These are phyloP conservation scores for Eucalyptus tenuipes DNA, from an alignment of 345 rosid species.

Conservation along the genomic window DNA sequence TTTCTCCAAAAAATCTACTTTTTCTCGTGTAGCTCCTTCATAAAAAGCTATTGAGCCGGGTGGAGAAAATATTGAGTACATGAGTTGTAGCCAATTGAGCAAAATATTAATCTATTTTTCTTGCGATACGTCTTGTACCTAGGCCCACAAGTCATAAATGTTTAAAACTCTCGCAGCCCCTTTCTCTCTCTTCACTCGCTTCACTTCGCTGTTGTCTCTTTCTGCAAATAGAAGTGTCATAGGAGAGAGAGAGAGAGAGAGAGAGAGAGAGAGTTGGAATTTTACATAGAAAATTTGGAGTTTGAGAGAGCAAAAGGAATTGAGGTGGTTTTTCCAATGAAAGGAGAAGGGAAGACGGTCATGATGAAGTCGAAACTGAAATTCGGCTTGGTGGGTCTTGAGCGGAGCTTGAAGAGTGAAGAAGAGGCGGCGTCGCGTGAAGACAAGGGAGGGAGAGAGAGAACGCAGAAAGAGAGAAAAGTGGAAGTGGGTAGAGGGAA, in stretches of 20 bases:
- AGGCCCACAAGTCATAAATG: neutral
- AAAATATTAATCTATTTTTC: too few species aligned
- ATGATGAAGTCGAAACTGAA: slow-evolving; percentile 63
- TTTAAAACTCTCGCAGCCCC: neutral
- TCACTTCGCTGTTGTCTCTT: neutral
- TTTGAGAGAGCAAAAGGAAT: neutral
- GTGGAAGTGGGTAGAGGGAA: too few species aligned
- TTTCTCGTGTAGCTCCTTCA: neutral
- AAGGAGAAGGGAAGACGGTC: slow-evolving; percentile 66
- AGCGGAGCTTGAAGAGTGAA: neutral
- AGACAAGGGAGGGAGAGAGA: too few species aligned
- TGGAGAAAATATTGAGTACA: too few species aligned
- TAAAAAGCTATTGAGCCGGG: neutral
- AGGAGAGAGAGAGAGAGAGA: neutral
- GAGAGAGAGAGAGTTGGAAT: neutral
- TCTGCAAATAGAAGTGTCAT: neutral
- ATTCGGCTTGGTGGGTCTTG: too few species aligned
- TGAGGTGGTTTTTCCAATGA: slow-evolving; percentile 1
- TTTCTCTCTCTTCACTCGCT: neutral
- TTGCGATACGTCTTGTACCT: neutral
- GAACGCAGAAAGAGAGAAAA: too few species aligned
- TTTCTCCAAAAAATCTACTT: neutral
- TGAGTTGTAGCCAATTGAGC: neutral
- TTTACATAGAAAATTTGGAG: neutral
- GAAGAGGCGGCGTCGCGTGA: neutral